Conservation (phyloP, 805 yeast genomes). For the Candida khao-thaluensis region DNA sequence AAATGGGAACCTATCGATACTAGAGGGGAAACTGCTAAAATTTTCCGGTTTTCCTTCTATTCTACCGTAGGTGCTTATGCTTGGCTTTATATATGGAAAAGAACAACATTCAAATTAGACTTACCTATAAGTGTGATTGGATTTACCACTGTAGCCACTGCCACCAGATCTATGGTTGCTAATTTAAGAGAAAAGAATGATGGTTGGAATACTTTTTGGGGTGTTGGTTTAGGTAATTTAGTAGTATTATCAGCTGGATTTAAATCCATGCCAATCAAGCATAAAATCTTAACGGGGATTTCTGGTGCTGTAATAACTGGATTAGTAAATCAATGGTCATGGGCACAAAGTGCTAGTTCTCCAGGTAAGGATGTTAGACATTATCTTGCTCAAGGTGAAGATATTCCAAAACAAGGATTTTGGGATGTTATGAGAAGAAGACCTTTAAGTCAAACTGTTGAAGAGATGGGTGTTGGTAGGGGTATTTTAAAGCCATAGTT, state of each 20-base stretch:
- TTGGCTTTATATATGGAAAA: slow-evolving; percentile 43
- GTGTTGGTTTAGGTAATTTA: slow-evolving; percentile 52
- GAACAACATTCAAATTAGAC: slow-evolving; percentile 42
- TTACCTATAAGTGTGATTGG: slow-evolving; percentile 40
- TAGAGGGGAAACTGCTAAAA: slow-evolving; percentile 45
- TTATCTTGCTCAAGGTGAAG: slow-evolving; percentile 39
- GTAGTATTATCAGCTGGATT: slow-evolving; percentile 45
- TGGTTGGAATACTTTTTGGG: slow-evolving; percentile 64
- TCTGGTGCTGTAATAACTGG: slow-evolving; percentile 41
- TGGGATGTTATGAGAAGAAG: slow-evolving; percentile 82
- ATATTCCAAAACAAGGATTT: slow-evolving; percentile 48
- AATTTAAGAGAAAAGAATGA: slow-evolving; percentile 65
- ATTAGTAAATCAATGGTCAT: slow-evolving; percentile 35
- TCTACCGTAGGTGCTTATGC: slow-evolving; percentile 51
- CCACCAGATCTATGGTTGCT: slow-evolving; percentile 48
- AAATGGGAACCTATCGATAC: slow-evolving; percentile 58
- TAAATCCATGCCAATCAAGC: slow-evolving; percentile 41
- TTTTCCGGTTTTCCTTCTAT: slow-evolving; percentile 47
- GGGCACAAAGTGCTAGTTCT: slow-evolving; percentile 42
- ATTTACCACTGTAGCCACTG: slow-evolving; percentile 51
- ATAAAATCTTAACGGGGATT: slow-evolving; percentile 40
- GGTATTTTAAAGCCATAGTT: slow-evolving; percentile 47
- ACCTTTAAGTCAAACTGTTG: slow-evolving; percentile 77
- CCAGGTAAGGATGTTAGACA: slow-evolving; percentile 39
- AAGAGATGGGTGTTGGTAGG: slow-evolving; percentile 68